Evolutionary conservation across 2,329 filamentous ascomycete genomes (phyloP), one percentile per base, ranked within the genome.

Genomic region (Penicillium sp.): DNA sequence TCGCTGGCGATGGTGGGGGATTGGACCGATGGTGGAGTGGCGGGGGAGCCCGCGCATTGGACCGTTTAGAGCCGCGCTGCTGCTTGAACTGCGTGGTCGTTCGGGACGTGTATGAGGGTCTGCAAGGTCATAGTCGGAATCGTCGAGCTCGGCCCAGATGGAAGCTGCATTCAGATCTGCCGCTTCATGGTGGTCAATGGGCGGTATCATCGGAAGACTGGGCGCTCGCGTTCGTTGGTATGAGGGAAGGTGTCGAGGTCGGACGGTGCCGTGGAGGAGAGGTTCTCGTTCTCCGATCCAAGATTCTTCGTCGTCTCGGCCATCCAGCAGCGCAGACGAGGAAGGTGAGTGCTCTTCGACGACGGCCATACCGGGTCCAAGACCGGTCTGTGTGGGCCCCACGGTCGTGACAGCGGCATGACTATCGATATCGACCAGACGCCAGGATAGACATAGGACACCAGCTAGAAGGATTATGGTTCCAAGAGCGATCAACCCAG

Each of bases 401-500:
- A 65, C 66, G 15, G 66, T 60, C 3, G 70, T 63, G 30, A 71
- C 65, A 24, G 62, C 64, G 24, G 72, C 63, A 55, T 73, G 67
- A 17, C 56, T 67, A 15, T 72, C 68, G n/a, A 69, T 66, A 52
- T 93, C 89, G 68, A 89, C 90, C 49, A 99, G 81, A 53, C 94
- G 87, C 93, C 94, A 97, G 27, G 92, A 97, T 3, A 99, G 80
- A 33, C 91, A 91, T 13, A 97, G 80, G 2, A 99, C 94, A 36
- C 94, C 94, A 0, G 86, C 85, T 0, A 99, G 82, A 15, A 99
- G 80, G 46, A 99, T 89, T 26, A 86, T 80, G 0, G 93, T 97
- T 9, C 94, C 94, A 2, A 99, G 73, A 0, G 91, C 84, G 56
- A 97, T 96, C 51, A 80, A 67, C 9, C 70, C 68, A 13, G 89